Percentiles rank a stretch among this genome's conserved stretches.
Conservation (phyloP, 176 grass and related monocot species). For the Thinopyrum elongatum region DNA sequence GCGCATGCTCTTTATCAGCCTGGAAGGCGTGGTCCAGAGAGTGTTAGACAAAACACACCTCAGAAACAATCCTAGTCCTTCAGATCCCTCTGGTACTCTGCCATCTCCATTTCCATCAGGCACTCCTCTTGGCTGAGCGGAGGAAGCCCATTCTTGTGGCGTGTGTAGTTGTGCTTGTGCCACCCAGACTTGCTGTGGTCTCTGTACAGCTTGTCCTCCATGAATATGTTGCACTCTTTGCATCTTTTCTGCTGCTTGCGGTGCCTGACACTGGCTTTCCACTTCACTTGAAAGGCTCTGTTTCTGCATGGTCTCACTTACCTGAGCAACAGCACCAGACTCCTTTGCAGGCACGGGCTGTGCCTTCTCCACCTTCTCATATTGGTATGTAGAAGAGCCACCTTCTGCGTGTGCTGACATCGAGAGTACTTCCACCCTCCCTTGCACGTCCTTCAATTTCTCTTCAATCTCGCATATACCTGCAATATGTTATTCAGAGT, state of each 20-base stretch:
- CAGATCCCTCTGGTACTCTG: slow-evolving; percentile 48
- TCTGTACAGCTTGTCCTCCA: slow-evolving; percentile 68
- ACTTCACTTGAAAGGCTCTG: slow-evolving; percentile 44
- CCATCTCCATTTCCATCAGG: slow-evolving; percentile 60
- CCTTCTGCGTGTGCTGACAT: slow-evolving; percentile 55
- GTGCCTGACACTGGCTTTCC: slow-evolving; percentile 24
- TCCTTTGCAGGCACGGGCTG: slow-evolving; percentile 39
- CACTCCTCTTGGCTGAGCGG: slow-evolving; percentile 70
- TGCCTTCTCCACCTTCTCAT: slow-evolving; percentile 31
- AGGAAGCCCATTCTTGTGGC: slow-evolving; percentile 55
- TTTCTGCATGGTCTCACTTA: slow-evolving; percentile 55
- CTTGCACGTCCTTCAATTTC: slow-evolving; percentile 56
- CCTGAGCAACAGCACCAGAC: slow-evolving; percentile 9
- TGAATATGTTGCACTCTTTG: slow-evolving; percentile 54
- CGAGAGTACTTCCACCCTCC: slow-evolving; percentile 75
- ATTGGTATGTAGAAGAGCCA: slow-evolving; percentile 52
- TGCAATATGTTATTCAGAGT: slow-evolving; percentile 21
- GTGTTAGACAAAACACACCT: slow-evolving; percentile 16
- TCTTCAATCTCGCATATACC: slow-evolving; percentile 87
- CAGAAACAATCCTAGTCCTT: slow-evolving; percentile 78
- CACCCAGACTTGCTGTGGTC: slow-evolving; percentile 78
- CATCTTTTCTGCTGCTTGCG: slow-evolving; percentile 58
- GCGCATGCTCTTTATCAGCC: neutral
- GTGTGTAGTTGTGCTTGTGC: slow-evolving; percentile 86
- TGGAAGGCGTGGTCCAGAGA: neutral